phyloP scores from a whole-genome alignment of 2,329 filamentous ascomycete genomes.

The Botryotinia narcissicola region DNA sequence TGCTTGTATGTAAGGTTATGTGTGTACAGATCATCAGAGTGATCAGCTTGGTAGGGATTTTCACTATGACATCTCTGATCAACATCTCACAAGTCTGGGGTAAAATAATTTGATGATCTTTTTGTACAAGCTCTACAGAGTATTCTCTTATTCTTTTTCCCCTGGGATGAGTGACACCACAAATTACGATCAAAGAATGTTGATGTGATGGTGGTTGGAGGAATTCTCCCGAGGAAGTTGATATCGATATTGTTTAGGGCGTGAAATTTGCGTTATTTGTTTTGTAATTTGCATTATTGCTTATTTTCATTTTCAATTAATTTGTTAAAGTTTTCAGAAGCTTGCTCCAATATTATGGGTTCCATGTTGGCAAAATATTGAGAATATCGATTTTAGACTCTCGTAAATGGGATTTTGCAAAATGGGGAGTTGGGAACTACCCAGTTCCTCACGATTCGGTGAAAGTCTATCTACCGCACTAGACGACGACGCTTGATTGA shows the following conservation, averaged over 20 bases:
- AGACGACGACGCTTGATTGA: background rate
- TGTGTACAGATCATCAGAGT: background rate
- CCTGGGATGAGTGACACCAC: background rate
- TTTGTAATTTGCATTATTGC: background rate
- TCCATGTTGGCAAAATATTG: background rate
- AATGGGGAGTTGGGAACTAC: background rate
- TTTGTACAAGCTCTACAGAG: background rate
- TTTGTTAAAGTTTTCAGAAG: background rate
- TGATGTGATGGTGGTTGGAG: background rate
- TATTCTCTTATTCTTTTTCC: background rate
- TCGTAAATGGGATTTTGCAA: background rate
- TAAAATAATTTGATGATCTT: background rate
- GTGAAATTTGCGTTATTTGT: background rate
- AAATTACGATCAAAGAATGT: background rate
- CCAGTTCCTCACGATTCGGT: background rate
- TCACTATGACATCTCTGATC: conserved; percentile 2
- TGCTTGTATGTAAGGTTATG: background rate
- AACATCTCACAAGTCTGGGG: conserved; percentile 10
- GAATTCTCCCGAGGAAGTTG: background rate
- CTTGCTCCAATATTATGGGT: background rate
- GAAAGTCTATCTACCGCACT: background rate
- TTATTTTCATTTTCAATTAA: background rate
- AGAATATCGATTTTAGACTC: background rate
- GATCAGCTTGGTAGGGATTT: background rate
- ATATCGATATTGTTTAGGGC: background rate